phyloP scores from a whole-genome alignment of 306 rosid species.

The Trichosanthes cucumerina region DNA sequence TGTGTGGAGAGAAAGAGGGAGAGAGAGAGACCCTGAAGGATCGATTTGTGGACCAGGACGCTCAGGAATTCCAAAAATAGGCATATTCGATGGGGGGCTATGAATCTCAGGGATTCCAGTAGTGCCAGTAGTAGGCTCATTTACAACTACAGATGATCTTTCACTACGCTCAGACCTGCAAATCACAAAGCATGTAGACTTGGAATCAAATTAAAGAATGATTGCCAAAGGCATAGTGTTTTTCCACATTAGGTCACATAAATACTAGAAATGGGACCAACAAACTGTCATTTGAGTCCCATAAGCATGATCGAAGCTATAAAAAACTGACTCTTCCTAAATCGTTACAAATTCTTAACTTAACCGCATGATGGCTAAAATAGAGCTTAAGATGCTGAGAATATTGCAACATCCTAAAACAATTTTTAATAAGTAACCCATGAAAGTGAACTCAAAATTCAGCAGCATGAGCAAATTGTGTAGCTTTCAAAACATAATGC shows the following conservation, averaged over 20 bases:
- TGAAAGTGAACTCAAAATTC: background rate
- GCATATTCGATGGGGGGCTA: constrained; percentile 16
- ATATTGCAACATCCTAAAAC: background rate
- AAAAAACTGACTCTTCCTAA: background rate
- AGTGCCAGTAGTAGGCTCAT: constrained; percentile 24
- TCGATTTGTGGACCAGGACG: constrained; percentile 25
- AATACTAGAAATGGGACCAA: background rate
- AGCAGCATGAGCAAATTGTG: background rate
- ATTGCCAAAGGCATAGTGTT: background rate
- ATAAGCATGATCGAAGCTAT: background rate
- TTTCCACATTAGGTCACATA: background rate
- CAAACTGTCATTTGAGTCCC: background rate
- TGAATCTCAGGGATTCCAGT: constrained; percentile 28
- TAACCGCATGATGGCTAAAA: background rate
- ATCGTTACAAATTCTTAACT: background rate
- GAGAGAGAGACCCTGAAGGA: constrained; percentile 33
- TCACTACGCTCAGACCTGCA: constrained; percentile 41
- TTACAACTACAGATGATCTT: constrained; percentile 19
- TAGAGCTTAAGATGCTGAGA: background rate
- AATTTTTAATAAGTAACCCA: background rate
- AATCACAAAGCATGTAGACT: constrained; percentile 5
- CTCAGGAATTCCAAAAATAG: constrained; percentile 28
- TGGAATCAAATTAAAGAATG: background rate
- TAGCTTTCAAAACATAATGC: background rate
- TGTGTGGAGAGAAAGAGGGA: background rate